Conservation (phyloP, 1,284 basidiomycete species). For the Tetrapyrgos nigripes region DNA sequence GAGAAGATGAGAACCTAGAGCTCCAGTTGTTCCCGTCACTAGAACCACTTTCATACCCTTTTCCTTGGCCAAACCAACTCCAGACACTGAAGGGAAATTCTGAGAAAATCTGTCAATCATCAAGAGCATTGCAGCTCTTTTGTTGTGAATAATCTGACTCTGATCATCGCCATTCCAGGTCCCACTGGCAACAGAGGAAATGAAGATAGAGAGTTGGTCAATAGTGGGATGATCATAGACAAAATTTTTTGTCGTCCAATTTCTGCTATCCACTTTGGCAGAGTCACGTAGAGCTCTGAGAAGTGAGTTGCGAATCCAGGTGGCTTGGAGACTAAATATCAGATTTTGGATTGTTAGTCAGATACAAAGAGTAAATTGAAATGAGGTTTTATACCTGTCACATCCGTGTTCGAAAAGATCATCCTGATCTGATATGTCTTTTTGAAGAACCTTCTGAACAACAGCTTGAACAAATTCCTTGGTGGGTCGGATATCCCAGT, state of each 20-base stretch:
- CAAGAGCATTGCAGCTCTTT: not conserved
- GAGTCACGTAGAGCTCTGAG: constrained; percentile 34
- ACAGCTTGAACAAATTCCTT: constrained; percentile 34
- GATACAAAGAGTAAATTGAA: not conserved
- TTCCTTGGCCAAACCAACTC: not conserved
- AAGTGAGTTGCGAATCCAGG: constrained; percentile 48
- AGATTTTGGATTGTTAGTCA: not conserved
- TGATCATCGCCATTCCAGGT: not conserved
- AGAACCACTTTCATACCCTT: constrained; percentile 23
- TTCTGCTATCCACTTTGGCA: constrained; percentile 18
- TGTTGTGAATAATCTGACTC: not conserved
- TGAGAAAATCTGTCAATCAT: constrained; percentile 1
- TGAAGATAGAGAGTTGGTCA: constrained; percentile 23
- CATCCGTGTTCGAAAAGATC: constrained; percentile 51
- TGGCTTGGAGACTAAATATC: constrained; percentile 44
- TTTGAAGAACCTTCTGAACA: constrained; percentile 32
- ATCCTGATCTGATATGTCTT: constrained; percentile 35
- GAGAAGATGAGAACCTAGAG: constrained; percentile 36
- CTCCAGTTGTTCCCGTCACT: constrained; percentile 42
- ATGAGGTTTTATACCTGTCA: constrained; percentile 42
- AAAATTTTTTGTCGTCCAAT: constrained; percentile 28
- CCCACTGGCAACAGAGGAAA: constrained; percentile 1
- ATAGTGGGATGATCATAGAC: constrained; percentile 44
- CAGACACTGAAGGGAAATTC: not conserved
- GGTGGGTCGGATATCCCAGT: constrained; percentile 31